phyloP scores from a whole-genome alignment of 257 asterid genomes.

The Lycium barbarum region DNA sequence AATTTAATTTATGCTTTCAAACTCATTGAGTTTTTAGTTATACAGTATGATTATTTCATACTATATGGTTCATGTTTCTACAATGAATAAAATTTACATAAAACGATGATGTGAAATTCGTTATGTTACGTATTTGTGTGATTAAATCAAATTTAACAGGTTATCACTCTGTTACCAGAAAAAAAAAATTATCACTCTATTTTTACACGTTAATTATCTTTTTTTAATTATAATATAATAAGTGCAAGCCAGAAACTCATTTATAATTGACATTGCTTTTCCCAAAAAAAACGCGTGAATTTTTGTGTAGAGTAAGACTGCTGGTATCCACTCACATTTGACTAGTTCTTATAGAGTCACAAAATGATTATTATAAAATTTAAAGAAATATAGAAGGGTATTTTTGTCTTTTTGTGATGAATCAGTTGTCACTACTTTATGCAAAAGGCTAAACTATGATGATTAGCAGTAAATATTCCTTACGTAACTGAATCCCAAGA shows the following conservation, averaged over 20 bases:
- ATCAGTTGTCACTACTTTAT: neutral
- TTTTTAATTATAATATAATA: neutral
- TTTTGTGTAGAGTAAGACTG: neutral
- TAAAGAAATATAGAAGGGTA: neutral
- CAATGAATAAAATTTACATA: no score
- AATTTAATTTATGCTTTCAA: no score
- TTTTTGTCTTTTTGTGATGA: neutral
- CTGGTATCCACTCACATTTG: constrained; percentile 18
- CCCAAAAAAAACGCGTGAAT: neutral
- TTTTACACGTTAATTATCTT: no score
- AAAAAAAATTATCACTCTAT: no score
- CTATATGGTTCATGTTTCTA: no score
- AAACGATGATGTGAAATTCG: no score
- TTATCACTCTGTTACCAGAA: no score
- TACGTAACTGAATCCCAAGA: neutral
- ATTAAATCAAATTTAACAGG: no score
- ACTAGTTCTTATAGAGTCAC: neutral
- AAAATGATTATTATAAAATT: neutral
- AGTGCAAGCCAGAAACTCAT: neutral
- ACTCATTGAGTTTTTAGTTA: no score
- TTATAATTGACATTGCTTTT: neutral
- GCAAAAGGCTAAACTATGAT: neutral
- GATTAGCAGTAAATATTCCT: constrained; percentile 23
- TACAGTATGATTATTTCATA: no score
- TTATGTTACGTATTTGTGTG: no score